Evolutionary conservation across 805 yeast genomes (phyloP).

Genomic region (Wickerhamiella parazyma): DNA sequence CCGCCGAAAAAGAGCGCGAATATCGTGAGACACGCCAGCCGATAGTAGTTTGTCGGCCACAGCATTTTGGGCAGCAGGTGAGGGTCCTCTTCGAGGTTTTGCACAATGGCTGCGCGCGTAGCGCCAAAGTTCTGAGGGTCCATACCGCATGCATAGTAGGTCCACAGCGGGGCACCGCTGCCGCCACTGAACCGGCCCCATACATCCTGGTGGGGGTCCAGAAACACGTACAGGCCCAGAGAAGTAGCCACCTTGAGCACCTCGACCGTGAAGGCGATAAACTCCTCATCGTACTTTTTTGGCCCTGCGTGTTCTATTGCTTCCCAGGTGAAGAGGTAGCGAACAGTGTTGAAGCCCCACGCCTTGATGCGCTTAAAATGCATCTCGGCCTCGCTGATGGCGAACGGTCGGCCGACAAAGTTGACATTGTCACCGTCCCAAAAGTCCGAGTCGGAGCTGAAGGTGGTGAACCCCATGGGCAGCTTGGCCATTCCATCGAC

Average conservation of each 20-base stretch:
- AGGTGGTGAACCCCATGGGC: constrained; percentile 33
- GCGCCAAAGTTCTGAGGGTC: constrained; percentile 53
- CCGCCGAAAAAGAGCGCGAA: constrained; percentile 81
- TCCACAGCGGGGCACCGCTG: constrained; percentile 91
- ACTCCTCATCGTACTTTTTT: constrained; percentile 64
- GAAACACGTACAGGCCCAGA: constrained; percentile 58
- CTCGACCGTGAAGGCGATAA: constrained; percentile 52
- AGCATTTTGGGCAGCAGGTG: constrained; percentile 62
- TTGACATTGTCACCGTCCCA: constrained; percentile 62
- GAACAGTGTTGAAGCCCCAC: constrained; percentile 68
- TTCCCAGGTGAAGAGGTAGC: constrained; percentile 82
- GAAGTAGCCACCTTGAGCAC: constrained; percentile 43
- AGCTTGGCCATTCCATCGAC: constrained; percentile 61
- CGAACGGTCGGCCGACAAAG: constrained; percentile 75
- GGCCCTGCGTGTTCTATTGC: constrained; percentile 86
- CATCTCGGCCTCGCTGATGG: constrained; percentile 51
- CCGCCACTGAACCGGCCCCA: constrained; percentile 89
- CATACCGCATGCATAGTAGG: constrained; percentile 75
- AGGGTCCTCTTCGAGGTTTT: constrained; percentile 38
- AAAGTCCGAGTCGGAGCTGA: constrained; percentile 29
- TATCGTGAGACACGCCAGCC: constrained; percentile 68
- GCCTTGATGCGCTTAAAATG: constrained; percentile 61
- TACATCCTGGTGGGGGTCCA: constrained; percentile 89
- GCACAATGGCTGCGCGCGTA: constrained; percentile 68
- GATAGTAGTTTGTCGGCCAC: constrained; percentile 78